Percentiles rank a stretch among this genome's conserved stretches.
phyloP scores from a whole-genome alignment of 345 rosid species.

The Balakata baccata region DNA sequence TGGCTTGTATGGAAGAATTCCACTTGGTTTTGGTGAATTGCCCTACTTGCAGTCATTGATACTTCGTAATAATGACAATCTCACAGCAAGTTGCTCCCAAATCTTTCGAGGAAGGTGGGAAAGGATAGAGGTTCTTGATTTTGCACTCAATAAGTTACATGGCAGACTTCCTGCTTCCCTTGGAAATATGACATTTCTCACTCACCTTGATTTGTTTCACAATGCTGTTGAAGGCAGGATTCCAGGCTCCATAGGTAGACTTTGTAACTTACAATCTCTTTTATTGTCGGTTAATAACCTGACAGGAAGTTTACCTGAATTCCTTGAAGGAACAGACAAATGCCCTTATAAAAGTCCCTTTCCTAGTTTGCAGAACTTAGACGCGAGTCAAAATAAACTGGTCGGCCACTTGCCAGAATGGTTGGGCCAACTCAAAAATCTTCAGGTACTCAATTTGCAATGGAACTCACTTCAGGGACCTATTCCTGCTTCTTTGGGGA shows the following conservation, averaged over 20 bases:
- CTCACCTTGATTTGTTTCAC: constrained; percentile 22
- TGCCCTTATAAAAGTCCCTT: constrained; percentile 29
- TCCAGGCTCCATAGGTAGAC: constrained; percentile 36
- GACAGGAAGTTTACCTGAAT: constrained; percentile 34
- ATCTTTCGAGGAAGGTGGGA: constrained; percentile 37
- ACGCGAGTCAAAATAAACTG: constrained; percentile 25
- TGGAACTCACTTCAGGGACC: constrained; percentile 47
- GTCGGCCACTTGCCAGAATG: constrained; percentile 42
- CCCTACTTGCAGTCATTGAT: constrained; percentile 27
- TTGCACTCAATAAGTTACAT: constrained; percentile 30
- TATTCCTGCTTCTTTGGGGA: constrained; percentile 46
- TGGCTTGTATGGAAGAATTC: constrained; percentile 36
- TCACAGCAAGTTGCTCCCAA: constrained; percentile 36
- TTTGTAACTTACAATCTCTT: constrained; percentile 34
- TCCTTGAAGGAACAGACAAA: constrained; percentile 20
- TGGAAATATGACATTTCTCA: constrained; percentile 43
- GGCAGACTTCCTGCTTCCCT: constrained; percentile 40
- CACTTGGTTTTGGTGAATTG: constrained; percentile 34
- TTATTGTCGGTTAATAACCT: constrained; percentile 35
- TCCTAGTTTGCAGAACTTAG: constrained; percentile 31
- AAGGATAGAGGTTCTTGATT: constrained; percentile 31
- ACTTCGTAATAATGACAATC: constrained; percentile 32
- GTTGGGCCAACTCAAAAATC: constrained; percentile 36
- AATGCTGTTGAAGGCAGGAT: constrained; percentile 33
- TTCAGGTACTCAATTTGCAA: constrained; percentile 28